These are phyloP conservation scores for Hippophae rhamnoides DNA, from an alignment of 306 rosid species.

Conservation along the genomic window DNA sequence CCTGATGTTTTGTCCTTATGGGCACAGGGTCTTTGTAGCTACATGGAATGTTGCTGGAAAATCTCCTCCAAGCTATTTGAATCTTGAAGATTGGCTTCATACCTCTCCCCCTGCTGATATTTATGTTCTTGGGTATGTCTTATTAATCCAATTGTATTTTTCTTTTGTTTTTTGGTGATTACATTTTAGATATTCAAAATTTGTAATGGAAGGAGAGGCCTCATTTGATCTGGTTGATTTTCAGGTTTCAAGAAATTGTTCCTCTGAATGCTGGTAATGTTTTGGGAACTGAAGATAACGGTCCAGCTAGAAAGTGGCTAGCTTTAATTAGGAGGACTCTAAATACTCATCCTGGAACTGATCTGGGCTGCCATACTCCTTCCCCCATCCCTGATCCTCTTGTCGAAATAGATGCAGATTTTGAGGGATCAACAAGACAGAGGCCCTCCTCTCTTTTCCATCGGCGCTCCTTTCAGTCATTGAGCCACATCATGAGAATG, in stretches of 20 bases:
- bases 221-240: slow-evolving; percentile 10
- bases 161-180: background rate
- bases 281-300: slow-evolving; percentile 95
- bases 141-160: slow-evolving; percentile 7
- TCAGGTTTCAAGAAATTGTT: slow-evolving; percentile 97
- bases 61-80: slow-evolving; percentile 77
- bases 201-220: background rate
- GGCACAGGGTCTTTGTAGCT: slow-evolving; percentile 64
- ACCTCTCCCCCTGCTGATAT: slow-evolving; percentile 89
- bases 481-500: slow-evolving; percentile 93
- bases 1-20: slow-evolving; percentile 8
- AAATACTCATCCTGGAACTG: slow-evolving; percentile 79
- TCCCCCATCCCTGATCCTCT: slow-evolving; percentile 87
- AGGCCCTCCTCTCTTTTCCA: slow-evolving; percentile 76
- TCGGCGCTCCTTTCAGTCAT: slow-evolving; percentile 83
- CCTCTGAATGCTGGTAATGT: slow-evolving; percentile 99
- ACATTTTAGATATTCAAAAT: too few relatives aligned
- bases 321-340: slow-evolving; percentile 80
- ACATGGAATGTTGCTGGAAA: slow-evolving; percentile 99
- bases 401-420: slow-evolving; percentile 75
- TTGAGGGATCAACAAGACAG: slow-evolving; percentile 80
- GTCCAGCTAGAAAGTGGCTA: slow-evolving; percentile 94
- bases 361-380: slow-evolving; percentile 60
- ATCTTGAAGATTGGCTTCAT: slow-evolving; percentile 97
- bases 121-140: slow-evolving; percentile 82